Evolutionary conservation across 202 grass and related monocot genomes (phyloP), one percentile per base, ranked within the genome.

Genomic region (Brachypodium distachyon): DNA sequence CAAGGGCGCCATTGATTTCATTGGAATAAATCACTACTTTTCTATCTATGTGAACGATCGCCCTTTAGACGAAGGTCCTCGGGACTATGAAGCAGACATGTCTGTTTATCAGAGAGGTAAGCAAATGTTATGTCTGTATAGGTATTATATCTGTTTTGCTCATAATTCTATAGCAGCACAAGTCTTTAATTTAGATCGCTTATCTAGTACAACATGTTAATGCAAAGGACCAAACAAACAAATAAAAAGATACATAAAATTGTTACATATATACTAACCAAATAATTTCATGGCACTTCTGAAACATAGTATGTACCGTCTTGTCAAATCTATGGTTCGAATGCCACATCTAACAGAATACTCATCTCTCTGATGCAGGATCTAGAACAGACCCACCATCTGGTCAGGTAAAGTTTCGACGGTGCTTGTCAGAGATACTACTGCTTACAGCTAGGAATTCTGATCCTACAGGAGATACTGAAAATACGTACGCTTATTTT

Each of bases 1-100:
- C 36, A 91, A 69, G 71, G 90, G 77, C 33, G 60, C 93, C 70
- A 64, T 91, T 34, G 93, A 97, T 80, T 97, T 93, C 76, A 83
- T 97, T 50, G 90, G 90, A 56, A 46, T 93, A 74, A 97, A 97
- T 60, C 78, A 97, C 48, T 97, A 91, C 44, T 52, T 28, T 38
- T 89, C 90, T 12, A 0, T 75, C 6, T 97, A 93, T 75, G 80
- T 93, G 49, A 91, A 68, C 6, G 90, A 97, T n/a, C 82, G 51
- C 26, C 87, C 85, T 32, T 55, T 82, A 54, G 73, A 82, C 0
- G 65, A 70, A 52, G 85, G 73, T n/a, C 31, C 55, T 49, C 82
- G 77, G 0, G 80, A 97, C 85, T 93, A 70, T 34, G 5, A 4
- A 31, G 59, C 48, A 17, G 93, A 92, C 56, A 41, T 70, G 3